These are phyloP conservation scores for Paulownia fortunei DNA, from an alignment of 257 asterid genomes.

Conservation along the genomic window DNA sequence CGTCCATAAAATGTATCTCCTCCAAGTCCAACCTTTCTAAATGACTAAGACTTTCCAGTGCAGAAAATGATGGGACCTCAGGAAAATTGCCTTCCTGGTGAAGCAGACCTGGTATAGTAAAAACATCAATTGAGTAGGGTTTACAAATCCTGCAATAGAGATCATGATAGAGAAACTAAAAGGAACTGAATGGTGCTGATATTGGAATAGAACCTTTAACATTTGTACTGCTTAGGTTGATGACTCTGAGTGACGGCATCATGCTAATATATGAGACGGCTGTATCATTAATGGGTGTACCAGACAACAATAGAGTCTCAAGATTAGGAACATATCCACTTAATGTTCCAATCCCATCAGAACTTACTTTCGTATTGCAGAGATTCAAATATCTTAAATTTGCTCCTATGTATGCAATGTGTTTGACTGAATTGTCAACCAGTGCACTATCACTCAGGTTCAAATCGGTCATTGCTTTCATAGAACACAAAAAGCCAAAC, in stretches of 20 bases:
- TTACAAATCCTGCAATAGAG: constrained; percentile 13
- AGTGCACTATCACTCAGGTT: constrained; percentile 64
- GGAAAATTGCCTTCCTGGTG: constrained; percentile 34
- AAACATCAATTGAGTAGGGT: constrained; percentile 8
- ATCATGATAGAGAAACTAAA: constrained; percentile 4
- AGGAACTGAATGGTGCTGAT: constrained; percentile 5
- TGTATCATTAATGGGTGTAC: constrained; percentile 63
- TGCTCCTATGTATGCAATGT: constrained; percentile 58
- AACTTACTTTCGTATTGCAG: constrained; percentile 68
- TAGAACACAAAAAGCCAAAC: constrained; percentile 54
- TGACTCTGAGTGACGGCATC: constrained; percentile 71
- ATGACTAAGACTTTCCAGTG: constrained; percentile 52
- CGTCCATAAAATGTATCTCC: constrained; percentile 53
- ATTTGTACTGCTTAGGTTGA: constrained; percentile 66
- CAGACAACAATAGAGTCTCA: constrained; percentile 67
- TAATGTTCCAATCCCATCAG: constrained; percentile 67
- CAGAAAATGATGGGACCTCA: constrained; percentile 54
- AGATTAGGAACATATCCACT: constrained; percentile 80
- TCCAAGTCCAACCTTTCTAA: constrained; percentile 80
- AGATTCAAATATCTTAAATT: constrained; percentile 69
- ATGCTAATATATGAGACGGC: constrained; percentile 65
- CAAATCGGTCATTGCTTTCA: constrained; percentile 67
- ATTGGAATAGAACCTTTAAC: constrained; percentile 61
- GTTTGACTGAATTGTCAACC: constrained; percentile 60
- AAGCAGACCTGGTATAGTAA: constrained; percentile 51